These are phyloP conservation scores for Papilionanthe hybrid DNA, from an alignment of 116 monocot genomes.

Conservation along the genomic window DNA sequence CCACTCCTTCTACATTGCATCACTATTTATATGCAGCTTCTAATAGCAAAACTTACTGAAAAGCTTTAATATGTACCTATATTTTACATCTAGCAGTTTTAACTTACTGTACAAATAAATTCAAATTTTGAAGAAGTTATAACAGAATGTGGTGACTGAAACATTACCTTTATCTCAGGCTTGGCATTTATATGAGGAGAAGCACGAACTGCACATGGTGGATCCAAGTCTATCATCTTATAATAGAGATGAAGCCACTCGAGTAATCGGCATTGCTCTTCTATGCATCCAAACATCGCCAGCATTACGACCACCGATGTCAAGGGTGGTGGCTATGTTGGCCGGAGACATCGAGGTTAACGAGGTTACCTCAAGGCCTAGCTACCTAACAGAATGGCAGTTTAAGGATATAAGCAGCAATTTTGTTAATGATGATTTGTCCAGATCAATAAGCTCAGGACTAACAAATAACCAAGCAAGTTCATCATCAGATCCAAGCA, in stretches of 20 bases:
- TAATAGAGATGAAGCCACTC: slow-evolving; percentile 32
- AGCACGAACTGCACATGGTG: slow-evolving; percentile 36
- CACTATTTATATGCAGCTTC: no score
- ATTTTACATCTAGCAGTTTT: no score
- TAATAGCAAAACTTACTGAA: no score
- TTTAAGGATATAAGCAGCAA: slow-evolving; percentile 30
- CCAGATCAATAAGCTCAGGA: not conserved
- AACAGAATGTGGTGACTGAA: not conserved
- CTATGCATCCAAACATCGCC: slow-evolving; percentile 73
- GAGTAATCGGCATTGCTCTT: slow-evolving; percentile 42
- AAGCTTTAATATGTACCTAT: no score
- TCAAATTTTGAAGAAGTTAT: not conserved
- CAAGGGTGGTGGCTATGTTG: slow-evolving; percentile 61
- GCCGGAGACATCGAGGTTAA: slow-evolving; percentile 25
- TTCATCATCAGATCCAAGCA: not conserved
- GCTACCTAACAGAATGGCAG: slow-evolving; percentile 60
- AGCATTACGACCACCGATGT: slow-evolving; percentile 54
- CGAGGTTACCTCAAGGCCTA: slow-evolving; percentile 42
- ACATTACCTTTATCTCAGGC: slow-evolving; percentile 26
- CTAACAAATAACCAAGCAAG: slow-evolving; percentile 10
- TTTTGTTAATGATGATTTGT: slow-evolving; percentile 7
- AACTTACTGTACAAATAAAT: no score
- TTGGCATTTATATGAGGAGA: slow-evolving; percentile 51
- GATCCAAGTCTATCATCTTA: slow-evolving; percentile 41
- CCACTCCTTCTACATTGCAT: no score